These are phyloP conservation scores for Macrophomina tecta DNA, from an alignment of 2,329 filamentous ascomycete species.

Conservation along the genomic window DNA sequence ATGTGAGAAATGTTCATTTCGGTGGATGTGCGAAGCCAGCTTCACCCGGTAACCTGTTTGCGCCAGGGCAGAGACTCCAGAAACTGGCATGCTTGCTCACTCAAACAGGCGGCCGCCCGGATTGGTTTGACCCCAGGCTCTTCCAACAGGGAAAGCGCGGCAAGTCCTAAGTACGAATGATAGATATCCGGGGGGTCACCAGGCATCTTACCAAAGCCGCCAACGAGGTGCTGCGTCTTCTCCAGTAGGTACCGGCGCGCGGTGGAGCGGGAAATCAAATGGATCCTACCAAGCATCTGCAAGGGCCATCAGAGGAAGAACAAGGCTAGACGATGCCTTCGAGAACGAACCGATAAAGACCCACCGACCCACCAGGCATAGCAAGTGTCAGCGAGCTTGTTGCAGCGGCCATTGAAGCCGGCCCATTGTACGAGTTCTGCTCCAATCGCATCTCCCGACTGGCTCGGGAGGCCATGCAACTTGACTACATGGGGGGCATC, in stretches of 20 bases:
- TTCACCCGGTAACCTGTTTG: slow-evolving; percentile 35
- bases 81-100: slow-evolving; percentile 57
- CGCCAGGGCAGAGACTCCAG: slow-evolving; percentile 46
- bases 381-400: slow-evolving; percentile 93
- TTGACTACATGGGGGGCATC: slow-evolving; percentile 48
- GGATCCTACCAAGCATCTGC: slow-evolving; percentile 36
- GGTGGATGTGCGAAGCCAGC: slow-evolving; percentile 1
- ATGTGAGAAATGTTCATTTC: background rate
- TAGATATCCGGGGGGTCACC: slow-evolving; percentile 70
- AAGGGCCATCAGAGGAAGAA: slow-evolving; percentile 51
- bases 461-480: slow-evolving; percentile 37
- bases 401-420: slow-evolving; percentile 88
- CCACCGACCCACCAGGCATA: slow-evolving; percentile 92
- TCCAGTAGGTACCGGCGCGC: slow-evolving; percentile 81
- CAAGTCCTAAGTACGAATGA: slow-evolving; percentile 87
- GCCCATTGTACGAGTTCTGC: slow-evolving; percentile 57
- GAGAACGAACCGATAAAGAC: slow-evolving; percentile 56
- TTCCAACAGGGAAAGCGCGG: slow-evolving; percentile 75
- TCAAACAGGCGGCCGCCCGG: slow-evolving; percentile 79
- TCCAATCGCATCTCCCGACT: slow-evolving; percentile 20
- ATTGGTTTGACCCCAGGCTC: slow-evolving; percentile 73
- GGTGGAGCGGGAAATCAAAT: slow-evolving; percentile 52
- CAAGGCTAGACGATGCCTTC: background rate
- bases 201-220: slow-evolving; percentile 55
- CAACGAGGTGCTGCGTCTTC: slow-evolving; percentile 83